Evolutionary conservation across 2,329 filamentous ascomycete genomes (phyloP), one percentile per base, ranked within the genome.

Genomic region (Lachnellula cervina): DNA sequence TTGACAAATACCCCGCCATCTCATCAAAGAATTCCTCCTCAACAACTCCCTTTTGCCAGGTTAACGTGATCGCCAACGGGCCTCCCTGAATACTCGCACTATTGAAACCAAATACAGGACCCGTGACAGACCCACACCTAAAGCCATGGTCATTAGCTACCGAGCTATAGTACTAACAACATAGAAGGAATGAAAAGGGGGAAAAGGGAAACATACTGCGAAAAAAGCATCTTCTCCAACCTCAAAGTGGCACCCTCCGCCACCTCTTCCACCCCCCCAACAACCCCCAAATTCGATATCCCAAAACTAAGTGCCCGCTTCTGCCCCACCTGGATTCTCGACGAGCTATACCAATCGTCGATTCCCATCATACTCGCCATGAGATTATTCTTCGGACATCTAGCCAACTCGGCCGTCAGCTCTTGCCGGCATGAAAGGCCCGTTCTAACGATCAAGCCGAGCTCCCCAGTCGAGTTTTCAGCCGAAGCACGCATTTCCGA

Each of bases 221-320:
- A 44, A 21, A 44, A 25, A 21, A 44, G 4, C 19, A 44, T 13
- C 19, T 21, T 17, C 42, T 44, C 42, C 17, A 44, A 21, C 19
- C 21, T 44, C 42, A 44, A 25, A 14, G 13, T 13, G 4, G 28
- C 28, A 32, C 9, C 9, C 8, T 32, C 28, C 9, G 28, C 28
- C 19, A 17, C 42, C 1, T 44, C 19, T 44, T 17, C 42, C 5
- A 44, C n/a, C 13, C 5, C 25, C 9, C 32, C 8, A n/a, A 53
- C 44, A 42, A 51, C 45, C n/a, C 58, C 58, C 14, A 60, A 16
- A 55, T 60, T 60, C 16, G 58, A 60, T 13, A 60, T 44, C 46
- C 57, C 58, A 42, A 58, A 60, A 4, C 52, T 58, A 21, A 50
- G 47, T 17, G 38, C 32, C 16, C 58, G 40, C 23, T 52, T 55